Base-by-base conservation (phyloP, 2,329 filamentous ascomycete species). In the Alternaria sp. region DNA sequence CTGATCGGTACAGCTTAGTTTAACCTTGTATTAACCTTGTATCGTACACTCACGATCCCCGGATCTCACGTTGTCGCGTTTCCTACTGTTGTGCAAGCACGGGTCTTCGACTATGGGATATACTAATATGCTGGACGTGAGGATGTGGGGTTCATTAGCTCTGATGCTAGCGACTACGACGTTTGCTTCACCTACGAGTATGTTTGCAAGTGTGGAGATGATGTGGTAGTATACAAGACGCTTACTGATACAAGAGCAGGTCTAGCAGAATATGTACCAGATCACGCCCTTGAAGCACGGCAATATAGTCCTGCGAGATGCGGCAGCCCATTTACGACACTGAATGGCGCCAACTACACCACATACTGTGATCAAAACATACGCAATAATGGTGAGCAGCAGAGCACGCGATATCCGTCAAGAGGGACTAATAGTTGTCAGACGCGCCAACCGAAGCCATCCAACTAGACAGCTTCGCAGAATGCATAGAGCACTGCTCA, bases 401-500 rank as follows among this genome's bases (percentile, higher is more conserved):
- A 25, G 5, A 6, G 33, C 6, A 15, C 25, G 20, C 33, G 14
- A 18, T 28, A 37, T 28, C n/a, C 25, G 23, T 2, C 28, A 15
- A 50, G 33, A n/a, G 10, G 14, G 3, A 26, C 58, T 70, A 28
- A 72, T 28, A 61, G 25, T 25, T 20, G 18, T 15, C 28, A 74
- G 73, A 76, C 63, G 73, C 72, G 5, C 15, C 62, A 46, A 51
- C 51, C 18, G 11, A 50, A 46, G 47, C 68, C 6, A 73, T 75
- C 58, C 57, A 46, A 6, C 62, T 67, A 7, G 44, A 55, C 14
- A 69, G 61, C 14, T 12, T 73, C 73, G 67, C 23, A 60, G 37
- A 73, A 70, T 78, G 75, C 46, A 72, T 78, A 70, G 75, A 77
- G 26, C 73, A 65, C 43, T 78, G 76, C 61, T 78, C 75, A 25